These are phyloP conservation scores for Sphagnum magellanicum DNA, from an alignment of 228 moss, liverwort and hornwort species.

Conservation along the genomic window DNA sequence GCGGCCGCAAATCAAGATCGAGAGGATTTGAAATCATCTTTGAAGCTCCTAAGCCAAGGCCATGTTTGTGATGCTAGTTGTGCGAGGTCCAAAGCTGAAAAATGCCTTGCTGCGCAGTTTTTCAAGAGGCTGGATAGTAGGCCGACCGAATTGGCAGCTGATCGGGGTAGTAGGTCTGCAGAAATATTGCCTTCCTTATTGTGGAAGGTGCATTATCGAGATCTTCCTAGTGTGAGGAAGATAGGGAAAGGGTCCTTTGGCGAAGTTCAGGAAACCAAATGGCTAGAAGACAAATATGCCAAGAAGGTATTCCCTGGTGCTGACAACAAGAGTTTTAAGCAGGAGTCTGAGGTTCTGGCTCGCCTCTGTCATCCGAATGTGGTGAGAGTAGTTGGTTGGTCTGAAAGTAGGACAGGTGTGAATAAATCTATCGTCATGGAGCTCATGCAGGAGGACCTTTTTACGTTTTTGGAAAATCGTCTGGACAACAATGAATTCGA, in stretches of 20 bases:
- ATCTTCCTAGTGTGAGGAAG: no score
- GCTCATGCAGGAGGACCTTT: not conserved
- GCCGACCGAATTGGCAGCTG: no score
- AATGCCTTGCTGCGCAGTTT: no score
- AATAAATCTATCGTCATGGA: not conserved
- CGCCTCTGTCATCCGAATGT: not conserved
- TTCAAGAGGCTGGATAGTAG: no score
- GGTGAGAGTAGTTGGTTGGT: conserved; percentile 1
- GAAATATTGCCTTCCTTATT: no score
- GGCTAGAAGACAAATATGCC: conserved; percentile 1
- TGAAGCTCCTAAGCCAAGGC: not conserved
- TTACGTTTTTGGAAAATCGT: not conserved
- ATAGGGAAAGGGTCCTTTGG: conserved; percentile 2
- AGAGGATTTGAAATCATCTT: not conserved
- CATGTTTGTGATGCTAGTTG: not conserved
- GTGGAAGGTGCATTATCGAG: no score
- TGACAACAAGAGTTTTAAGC: conserved; percentile 2
- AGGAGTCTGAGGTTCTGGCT: conserved; percentile 1
- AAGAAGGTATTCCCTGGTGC: not conserved
- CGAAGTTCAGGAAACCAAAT: not conserved
- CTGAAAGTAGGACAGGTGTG: no score
- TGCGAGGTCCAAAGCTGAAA: no score
- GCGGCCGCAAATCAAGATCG: not conserved
- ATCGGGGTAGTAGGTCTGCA: no score
- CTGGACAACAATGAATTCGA: not conserved